Evolutionary conservation across 2,329 filamentous ascomycete genomes (phyloP).

Genomic region (Aspergillus sp.): DNA sequence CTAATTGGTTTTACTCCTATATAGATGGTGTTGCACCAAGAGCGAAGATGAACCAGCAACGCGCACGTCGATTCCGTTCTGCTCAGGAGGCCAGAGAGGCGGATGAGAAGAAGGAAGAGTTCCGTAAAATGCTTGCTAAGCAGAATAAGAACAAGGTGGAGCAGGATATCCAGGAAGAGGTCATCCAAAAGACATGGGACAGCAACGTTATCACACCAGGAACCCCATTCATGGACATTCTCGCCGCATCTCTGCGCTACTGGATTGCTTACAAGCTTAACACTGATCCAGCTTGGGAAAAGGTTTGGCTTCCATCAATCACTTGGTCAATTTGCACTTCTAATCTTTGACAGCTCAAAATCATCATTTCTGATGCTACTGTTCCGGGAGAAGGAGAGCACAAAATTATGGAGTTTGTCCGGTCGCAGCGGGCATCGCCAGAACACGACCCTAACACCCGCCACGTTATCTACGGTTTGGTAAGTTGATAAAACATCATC

Average conservation of each 20-base stretch:
- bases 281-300: slow-evolving; percentile 92
- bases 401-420: slow-evolving; percentile 98
- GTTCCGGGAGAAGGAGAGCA: slow-evolving; percentile 98
- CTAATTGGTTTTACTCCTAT: slow-evolving; percentile 18
- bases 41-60: slow-evolving; percentile 99
- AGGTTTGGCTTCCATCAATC: slow-evolving; percentile 37
- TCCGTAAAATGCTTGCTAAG: slow-evolving; percentile 76
- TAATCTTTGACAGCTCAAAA: slow-evolving; percentile 60
- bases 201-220: slow-evolving; percentile 85
- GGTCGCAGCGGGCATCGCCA: slow-evolving; percentile 84
- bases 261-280: slow-evolving; percentile 98
- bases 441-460: slow-evolving; percentile 94
- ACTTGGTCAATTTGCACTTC: slow-evolving; percentile 5
- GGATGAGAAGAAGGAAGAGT: slow-evolving; percentile 82
- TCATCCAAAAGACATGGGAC: slow-evolving; percentile 87
- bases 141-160: slow-evolving; percentile 65
- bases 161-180: slow-evolving; percentile 56
- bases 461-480: slow-evolving; percentile 93
- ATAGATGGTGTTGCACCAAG: slow-evolving; percentile 91
- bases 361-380: slow-evolving; percentile 97
- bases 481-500: slow-evolving; percentile 15
- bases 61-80: slow-evolving; percentile 88
- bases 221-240: slow-evolving; percentile 97
- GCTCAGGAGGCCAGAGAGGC: slow-evolving; percentile 94
- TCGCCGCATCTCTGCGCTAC: slow-evolving; percentile 84